Base-by-base conservation (phyloP, 179 eudicot species). In the Heliamphora pulchella region DNA sequence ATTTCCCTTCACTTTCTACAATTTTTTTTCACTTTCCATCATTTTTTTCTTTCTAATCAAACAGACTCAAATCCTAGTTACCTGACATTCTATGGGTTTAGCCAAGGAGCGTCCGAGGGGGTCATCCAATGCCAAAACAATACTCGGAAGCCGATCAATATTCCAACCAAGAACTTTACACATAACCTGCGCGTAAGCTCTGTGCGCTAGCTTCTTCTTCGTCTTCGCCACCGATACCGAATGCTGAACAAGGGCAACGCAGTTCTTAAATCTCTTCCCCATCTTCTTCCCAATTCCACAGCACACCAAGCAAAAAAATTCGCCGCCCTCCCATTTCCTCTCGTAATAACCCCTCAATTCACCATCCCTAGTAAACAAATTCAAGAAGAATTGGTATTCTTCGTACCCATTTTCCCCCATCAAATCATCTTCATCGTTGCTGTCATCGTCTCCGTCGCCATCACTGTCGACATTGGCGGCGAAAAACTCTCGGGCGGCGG, bases 121-220 rank as follows among this genome's bases (percentile, higher is more conserved):
- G 11, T 43, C 89, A 61, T 77, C 72, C 44, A 64, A 61, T 13
- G 78, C 43, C 22, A 77, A 73, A 53, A 58, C 81, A 58, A 85
- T 39, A 5, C 86, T 47, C 0, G 94, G 88, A 58, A 95, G 91
- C 71, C 80, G 75, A 80, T 89, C 66, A 58, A 91, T 84, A 79
- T 95, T 89, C 98, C 98, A 94, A 31, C 93, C 97, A 82, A 93
- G 92, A 87, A 94, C 86, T 86, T 89, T 84, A 84, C 98, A 94
- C 41, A 91, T 82, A 9, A 81, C 97, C 77, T 86, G 82, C 41
- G 92, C 93, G 58, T 78, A 91, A 70, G 87, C 92, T 83, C 92
- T 87, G 75, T 94, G 98, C 3, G 97, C 94, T 69, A 57, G 75
- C 87, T 46, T 94, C 85, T 82, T 93, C 91, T 90, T 91, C 10